Evolutionary conservation across 441 rosid species (phyloP), one percentile per base, ranked within the genome.

Genomic region (Populus hybrid): DNA sequence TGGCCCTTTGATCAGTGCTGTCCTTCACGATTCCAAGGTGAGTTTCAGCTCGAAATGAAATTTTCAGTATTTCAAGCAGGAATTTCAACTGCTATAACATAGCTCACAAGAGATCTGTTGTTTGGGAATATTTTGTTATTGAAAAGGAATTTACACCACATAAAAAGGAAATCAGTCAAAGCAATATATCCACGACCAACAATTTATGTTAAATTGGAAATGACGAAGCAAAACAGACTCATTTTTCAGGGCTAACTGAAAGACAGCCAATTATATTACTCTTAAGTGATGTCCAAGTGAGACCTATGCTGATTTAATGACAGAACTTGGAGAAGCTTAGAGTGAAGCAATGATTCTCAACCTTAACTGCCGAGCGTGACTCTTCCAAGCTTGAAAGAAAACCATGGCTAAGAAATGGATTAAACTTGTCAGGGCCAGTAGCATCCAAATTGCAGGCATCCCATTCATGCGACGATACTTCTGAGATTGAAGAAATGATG

Each of bases 381-480:
- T 93, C 95, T 89, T 95, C 99, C 75, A 95, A 86, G 87, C 91
- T 87, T 3, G 94, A 95, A 79, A 95, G 97, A 78, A 95, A 95
- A 10, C 86, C 93, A 70, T 95, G 88, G 68, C 84, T 83, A 36
- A 93, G 93, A 85, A 95, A 95, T 12, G 99, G 98, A 82, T 95
- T 93, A 76, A 76, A 88, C 71, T 86, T 89, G 80, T 85, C 88
- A 78, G 89, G 88, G 32, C 91, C 83, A 0, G 95, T 88, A 64
- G 97, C 84, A 72, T 93, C 99, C 78, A 90, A 83, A 46, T 90
- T 83, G 84, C 99, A 93, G 2, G 95, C 89, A 83, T 93, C 92
- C 99, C 99, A 95, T 61, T 85, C 96, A 84, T 79, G 65, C 7
- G 89, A 36, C 5, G 87, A 78, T 81, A 95, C 88, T 82, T 93